These are phyloP conservation scores for Chlorophyllum brunneum DNA, from an alignment of 768 basidiomycete genomes.

Conservation along the genomic window DNA sequence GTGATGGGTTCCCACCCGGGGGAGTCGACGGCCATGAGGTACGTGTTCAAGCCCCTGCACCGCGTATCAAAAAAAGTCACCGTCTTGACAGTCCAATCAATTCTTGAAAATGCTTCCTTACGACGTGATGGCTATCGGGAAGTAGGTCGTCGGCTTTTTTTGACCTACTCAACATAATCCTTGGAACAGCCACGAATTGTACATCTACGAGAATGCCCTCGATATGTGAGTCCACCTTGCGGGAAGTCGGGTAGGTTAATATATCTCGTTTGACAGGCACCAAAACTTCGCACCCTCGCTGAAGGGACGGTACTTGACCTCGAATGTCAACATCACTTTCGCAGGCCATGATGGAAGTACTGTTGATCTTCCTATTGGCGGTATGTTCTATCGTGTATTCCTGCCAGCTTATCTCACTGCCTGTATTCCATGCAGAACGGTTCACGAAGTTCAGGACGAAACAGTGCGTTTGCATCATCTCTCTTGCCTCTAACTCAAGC, in stretches of 20 bases:
- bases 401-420: not conserved
- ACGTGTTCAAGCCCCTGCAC: conserved; percentile 12
- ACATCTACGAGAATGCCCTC: conserved; percentile 59
- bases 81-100: conserved; percentile 58
- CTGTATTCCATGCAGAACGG: conserved; percentile 33
- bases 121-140: conserved; percentile 82
- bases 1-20: conserved; percentile 69
- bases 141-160: conserved; percentile 39
- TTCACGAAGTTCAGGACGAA: conserved; percentile 71
- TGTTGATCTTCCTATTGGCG: conserved; percentile 35
- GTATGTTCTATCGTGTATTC: conserved; percentile 19
- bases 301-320: conserved; percentile 74
- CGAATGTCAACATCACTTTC: conserved; percentile 83
- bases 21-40: conserved; percentile 74
- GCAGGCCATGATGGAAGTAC: conserved; percentile 35
- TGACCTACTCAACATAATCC: not conserved
- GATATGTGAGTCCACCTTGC: conserved; percentile 47
- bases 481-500: not conserved
- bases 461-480: conserved; percentile 42
- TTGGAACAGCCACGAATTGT: conserved; percentile 70
- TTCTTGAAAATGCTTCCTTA: conserved; percentile 73
- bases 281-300: conserved; percentile 63
- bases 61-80: no score
- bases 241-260: conserved; percentile 1
- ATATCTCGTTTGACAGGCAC: conserved; percentile 33